Conservation (phyloP, 106 monocot species). For the Amphibolis antarctica region DNA sequence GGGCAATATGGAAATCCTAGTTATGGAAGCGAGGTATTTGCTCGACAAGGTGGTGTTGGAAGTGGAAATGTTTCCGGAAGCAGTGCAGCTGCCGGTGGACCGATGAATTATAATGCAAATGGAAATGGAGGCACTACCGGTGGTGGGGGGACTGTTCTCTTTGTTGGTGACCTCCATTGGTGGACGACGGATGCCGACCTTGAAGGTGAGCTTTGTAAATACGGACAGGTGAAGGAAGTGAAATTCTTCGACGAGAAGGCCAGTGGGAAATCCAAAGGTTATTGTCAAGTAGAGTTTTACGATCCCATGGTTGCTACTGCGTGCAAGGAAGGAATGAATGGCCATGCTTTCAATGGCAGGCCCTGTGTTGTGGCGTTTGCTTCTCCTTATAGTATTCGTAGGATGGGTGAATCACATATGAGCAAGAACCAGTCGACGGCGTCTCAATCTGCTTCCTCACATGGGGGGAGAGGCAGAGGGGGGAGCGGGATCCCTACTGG, state of each 20-base stretch:
- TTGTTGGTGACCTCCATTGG: slow-evolving; percentile 64
- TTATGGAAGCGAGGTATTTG: slow-evolving; percentile 5
- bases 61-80: too few species aligned
- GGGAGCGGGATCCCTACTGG: slow-evolving; percentile 17
- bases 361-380: slow-evolving; percentile 73
- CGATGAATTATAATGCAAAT: background rate
- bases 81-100: too few species aligned
- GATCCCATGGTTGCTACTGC: slow-evolving; percentile 49
- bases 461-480: slow-evolving; percentile 16
- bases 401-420: slow-evolving; percentile 35
- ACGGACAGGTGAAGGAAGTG: slow-evolving; percentile 74
- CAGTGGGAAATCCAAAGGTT: slow-evolving; percentile 89
- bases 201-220: slow-evolving; percentile 48
- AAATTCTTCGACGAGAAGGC: slow-evolving; percentile 89
- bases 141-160: slow-evolving; percentile 33
- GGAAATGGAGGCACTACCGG: slow-evolving; percentile 2
- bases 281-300: slow-evolving; percentile 77
- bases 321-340: slow-evolving; percentile 89
- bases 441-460: slow-evolving; percentile 4
- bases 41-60: background rate
- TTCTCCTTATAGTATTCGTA: slow-evolving; percentile 42
- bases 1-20: background rate
- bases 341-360: slow-evolving; percentile 55
- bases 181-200: slow-evolving; percentile 90
- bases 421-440: slow-evolving; percentile 25